phyloP scores from a whole-genome alignment of 2,329 filamentous ascomycete species.

The Colletotrichum tabaci region DNA sequence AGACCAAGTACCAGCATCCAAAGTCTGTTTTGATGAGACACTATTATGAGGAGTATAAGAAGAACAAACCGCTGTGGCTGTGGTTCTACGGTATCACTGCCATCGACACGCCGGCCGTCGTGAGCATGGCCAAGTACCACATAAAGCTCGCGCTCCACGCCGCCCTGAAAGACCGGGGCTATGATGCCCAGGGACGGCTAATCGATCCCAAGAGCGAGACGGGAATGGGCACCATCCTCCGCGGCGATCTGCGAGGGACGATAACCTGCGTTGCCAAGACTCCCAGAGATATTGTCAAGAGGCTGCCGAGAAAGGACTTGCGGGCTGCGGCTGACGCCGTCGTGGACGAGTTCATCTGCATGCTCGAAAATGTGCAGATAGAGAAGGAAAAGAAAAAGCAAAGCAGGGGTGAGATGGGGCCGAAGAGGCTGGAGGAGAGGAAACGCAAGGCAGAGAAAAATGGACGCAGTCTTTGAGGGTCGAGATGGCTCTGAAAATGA shows the following conservation, averaged over 20 bases:
- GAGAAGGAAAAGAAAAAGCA: not conserved
- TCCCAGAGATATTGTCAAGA: constrained; percentile 4
- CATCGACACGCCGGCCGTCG: not conserved
- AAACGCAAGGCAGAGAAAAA: not conserved
- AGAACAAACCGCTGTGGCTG: constrained; percentile 21
- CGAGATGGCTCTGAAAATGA: not conserved
- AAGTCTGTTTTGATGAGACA: not conserved
- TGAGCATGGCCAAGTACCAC: constrained; percentile 6
- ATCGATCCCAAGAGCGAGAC: not conserved
- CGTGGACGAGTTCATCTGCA: not conserved
- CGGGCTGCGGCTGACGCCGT: constrained; percentile 5
- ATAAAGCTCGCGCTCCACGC: constrained; percentile 14
- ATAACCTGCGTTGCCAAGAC: not conserved
- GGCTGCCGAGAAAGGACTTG: not conserved
- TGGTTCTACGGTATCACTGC: not conserved
- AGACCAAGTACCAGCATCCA: constrained; percentile 7
- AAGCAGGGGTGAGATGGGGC: not conserved
- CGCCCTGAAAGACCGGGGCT: constrained; percentile 24
- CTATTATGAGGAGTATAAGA: constrained; percentile 26
- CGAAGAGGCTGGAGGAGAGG: not conserved
- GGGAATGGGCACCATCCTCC: not conserved
- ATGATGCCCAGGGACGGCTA: constrained; percentile 19
- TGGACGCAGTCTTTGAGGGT: not conserved
- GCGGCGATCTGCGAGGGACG: constrained; percentile 21
- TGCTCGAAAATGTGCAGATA: not conserved